Conservation (phyloP, 306 rosid genomes). For the Lupinus albus region DNA sequence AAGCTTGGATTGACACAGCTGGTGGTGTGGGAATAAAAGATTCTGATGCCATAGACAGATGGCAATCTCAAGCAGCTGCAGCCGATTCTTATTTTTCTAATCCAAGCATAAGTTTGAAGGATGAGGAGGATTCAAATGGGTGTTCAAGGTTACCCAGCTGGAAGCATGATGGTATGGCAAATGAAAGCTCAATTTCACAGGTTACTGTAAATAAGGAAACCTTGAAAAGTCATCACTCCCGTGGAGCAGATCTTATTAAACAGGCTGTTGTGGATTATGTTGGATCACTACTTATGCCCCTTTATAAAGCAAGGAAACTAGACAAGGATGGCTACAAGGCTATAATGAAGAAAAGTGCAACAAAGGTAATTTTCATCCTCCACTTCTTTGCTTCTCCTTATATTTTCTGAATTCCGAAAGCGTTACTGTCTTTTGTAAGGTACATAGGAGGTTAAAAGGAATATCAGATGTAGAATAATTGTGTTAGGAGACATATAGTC, state of each 20-base stretch:
- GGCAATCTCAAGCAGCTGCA: slow-evolving; percentile 99
- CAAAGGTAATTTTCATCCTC: slow-evolving; percentile 66
- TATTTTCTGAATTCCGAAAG: slow-evolving; percentile 31
- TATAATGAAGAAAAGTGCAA: slow-evolving; percentile 98
- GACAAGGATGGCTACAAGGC: slow-evolving; percentile 96
- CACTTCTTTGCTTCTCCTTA: slow-evolving; percentile 23
- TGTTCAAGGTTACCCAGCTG: slow-evolving; percentile 68
- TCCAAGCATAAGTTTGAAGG: slow-evolving; percentile 58
- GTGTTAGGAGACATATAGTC: slow-evolving; percentile 5
- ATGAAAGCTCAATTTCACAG: slow-evolving; percentile 93
- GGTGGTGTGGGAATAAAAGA: slow-evolving; percentile 85
- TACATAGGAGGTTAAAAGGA: slow-evolving; percentile 15
- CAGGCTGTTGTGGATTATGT: slow-evolving; percentile 99
- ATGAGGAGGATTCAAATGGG: slow-evolving; percentile 92
- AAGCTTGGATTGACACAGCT: slow-evolving; percentile 97
- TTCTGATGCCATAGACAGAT: slow-evolving; percentile 92
- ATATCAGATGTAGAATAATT: slow-evolving; percentile 35
- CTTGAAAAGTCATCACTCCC: slow-evolving; percentile 54
- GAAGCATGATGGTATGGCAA: slow-evolving; percentile 72
- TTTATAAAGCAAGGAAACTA: slow-evolving; percentile 92
- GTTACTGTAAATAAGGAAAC: slow-evolving; percentile 86
- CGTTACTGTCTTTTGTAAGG: slow-evolving; percentile 28
- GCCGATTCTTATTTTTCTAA: slow-evolving; percentile 69
- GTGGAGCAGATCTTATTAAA: slow-evolving; percentile 90
- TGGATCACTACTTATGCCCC: slow-evolving; percentile 95